phyloP scores from a whole-genome alignment of 164 flowering plant genomes.

The Chloranthus sessilifolius region DNA sequence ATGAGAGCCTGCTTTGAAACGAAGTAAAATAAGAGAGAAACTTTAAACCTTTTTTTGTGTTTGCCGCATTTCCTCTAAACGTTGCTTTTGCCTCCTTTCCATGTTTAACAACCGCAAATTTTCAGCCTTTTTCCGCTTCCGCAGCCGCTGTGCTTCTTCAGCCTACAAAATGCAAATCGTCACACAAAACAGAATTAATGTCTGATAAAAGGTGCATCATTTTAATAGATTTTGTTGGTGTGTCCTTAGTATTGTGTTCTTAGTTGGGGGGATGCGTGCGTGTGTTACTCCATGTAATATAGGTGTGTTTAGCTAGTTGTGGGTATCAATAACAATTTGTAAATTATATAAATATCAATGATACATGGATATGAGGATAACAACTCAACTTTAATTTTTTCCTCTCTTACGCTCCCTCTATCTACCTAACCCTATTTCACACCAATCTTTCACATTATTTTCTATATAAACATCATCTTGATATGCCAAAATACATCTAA shows the following conservation, averaged over 20 bases:
- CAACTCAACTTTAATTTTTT: too few relatives aligned
- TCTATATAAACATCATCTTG: too few relatives aligned
- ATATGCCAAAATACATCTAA: too few relatives aligned
- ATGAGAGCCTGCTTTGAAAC: neutral
- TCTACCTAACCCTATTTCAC: too few relatives aligned
- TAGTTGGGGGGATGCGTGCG: neutral
- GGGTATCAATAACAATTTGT: neutral
- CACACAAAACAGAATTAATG: neutral
- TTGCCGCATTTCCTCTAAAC: constrained; percentile 77
- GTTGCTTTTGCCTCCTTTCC: constrained; percentile 82
- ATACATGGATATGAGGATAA: neutral
- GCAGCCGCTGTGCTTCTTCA: constrained; percentile 71
- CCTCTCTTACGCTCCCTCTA: too few relatives aligned
- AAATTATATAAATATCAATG: neutral
- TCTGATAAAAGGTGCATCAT: constrained; percentile 1
- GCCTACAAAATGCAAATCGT: constrained; percentile 38
- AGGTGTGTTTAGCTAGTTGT: neutral
- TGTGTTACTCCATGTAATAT: too few relatives aligned
- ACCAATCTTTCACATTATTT: too few relatives aligned
- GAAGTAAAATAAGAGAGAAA: neutral
- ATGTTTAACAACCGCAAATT: constrained; percentile 59
- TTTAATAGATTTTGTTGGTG: neutral
- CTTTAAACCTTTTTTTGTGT: constrained; percentile 62
- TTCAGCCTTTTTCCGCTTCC: constrained; percentile 66
- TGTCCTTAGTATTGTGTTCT: too few relatives aligned